Conservation (phyloP, 805 yeast genomes). For the Hanseniaspora vineae region DNA sequence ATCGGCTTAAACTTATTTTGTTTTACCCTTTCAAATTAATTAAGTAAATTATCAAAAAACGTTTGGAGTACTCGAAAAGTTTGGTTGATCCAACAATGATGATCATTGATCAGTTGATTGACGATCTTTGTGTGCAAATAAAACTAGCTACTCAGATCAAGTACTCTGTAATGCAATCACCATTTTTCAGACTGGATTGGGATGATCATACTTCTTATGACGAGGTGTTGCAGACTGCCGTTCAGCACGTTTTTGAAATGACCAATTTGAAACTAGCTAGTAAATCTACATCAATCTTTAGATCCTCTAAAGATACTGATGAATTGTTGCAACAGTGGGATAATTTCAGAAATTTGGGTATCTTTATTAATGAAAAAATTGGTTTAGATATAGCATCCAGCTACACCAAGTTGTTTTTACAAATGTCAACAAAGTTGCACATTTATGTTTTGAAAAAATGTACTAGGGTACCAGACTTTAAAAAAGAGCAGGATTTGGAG, state of each 20-base stretch:
- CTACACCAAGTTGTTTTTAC: conserved; percentile 49
- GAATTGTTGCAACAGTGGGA: conserved; percentile 75
- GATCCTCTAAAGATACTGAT: conserved; percentile 86
- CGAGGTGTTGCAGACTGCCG: conserved; percentile 56
- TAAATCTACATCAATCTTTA: conserved; percentile 55
- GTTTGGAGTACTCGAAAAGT: conserved; percentile 67
- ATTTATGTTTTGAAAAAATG: conserved; percentile 63
- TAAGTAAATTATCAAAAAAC: conserved; percentile 60
- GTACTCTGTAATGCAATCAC: conserved; percentile 51
- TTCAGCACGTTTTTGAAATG: conserved; percentile 55
- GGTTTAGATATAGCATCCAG: conserved; percentile 72
- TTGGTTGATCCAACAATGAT: conserved; percentile 79
- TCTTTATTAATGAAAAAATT: conserved; percentile 57
- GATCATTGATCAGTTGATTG: conserved; percentile 91
- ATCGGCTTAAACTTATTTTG: conserved; percentile 49
- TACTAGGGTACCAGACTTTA: conserved; percentile 41
- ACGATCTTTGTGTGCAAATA: conserved; percentile 68
- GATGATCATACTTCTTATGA: conserved; percentile 31
- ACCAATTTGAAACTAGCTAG: conserved; percentile 69
- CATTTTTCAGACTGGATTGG: conserved; percentile 19
- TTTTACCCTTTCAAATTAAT: conserved; percentile 69
- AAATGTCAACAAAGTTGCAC: conserved; percentile 54
- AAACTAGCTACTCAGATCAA: conserved; percentile 64
- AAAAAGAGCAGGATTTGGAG: conserved; percentile 28
- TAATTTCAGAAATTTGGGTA: conserved; percentile 64